Percentiles rank a stretch among this genome's conserved stretches.
Evolutionary conservation across 306 rosid genomes (phyloP).

Genomic region (Echinosophora koreensis): DNA sequence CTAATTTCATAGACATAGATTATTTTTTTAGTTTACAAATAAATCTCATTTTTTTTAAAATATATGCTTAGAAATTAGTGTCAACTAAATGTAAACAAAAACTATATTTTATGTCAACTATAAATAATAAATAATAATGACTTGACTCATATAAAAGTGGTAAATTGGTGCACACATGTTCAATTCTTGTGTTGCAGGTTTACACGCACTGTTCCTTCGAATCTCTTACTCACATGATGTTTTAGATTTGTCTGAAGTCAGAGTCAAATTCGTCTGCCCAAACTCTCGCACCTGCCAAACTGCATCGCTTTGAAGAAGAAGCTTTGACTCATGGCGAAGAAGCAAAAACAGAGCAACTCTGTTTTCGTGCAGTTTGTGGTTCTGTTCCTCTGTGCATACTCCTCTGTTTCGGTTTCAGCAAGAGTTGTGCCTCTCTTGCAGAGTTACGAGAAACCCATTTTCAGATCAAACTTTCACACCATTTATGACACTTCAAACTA

Average conservation of each 20-base stretch:
- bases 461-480: constrained; percentile 57
- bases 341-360: constrained; percentile 43
- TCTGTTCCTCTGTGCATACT: constrained; percentile 47
- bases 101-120: too few relatives aligned
- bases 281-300: background rate
- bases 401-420: constrained; percentile 54
- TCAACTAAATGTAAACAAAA: too few relatives aligned
- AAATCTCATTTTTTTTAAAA: too few relatives aligned
- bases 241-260: constrained; percentile 1
- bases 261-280: background rate
- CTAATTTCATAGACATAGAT: too few relatives aligned
- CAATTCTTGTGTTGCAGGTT: background rate
- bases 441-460: constrained; percentile 57
- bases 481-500: constrained; percentile 84
- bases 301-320: background rate
- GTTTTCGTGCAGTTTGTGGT: constrained; percentile 34
- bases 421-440: constrained; percentile 58
- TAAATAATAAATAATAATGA: too few relatives aligned
- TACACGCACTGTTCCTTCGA: background rate
- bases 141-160: background rate
- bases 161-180: background rate
- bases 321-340: constrained; percentile 54
- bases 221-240: background rate
- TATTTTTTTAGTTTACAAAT: too few relatives aligned
- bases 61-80: too few relatives aligned